Base-by-base conservation (phyloP, 225 moss, liverwort and hornwort genomes). In the Polytrichum commune region DNA sequence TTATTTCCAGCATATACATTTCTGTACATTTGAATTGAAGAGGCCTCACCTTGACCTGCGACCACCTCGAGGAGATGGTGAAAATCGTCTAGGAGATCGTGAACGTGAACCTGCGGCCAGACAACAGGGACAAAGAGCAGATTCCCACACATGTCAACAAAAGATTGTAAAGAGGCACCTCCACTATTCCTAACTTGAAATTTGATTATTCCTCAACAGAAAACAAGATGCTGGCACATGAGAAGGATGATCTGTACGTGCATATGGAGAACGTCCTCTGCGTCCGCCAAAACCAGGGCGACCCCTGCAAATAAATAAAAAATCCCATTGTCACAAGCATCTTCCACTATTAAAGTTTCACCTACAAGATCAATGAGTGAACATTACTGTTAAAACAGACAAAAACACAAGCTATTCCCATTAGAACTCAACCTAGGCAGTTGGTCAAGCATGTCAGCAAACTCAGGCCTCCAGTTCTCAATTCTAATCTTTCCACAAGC, bases 201-300 rank as follows among this genome's bases (percentile, higher is more conserved):
- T 6, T 58, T 5, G 1, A 24, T 20, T 23, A 7, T 22, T 58
- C 58, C 22, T 6, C n/a, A 58, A 58, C 46, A 46, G 46, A 46
- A 38, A 13, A 16, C 46, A 46, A 10, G 13, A 46, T 46, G 46
- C 46, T 46, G 46, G 4, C 16, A 46, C 22, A 71, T 4, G 28
- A n/a, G 16, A 53, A 67, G 64, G 13, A 72, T 66, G 73, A 35
- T 58, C 22, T 63, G 70, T 81, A 90, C 90, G 91, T 80, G 88
- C 88, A 69, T 85, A 90, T 9, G 93, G 91, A 20, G 93, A 90
- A 29, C 79, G 77, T 20, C 82, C 82, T 71, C 81, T 85, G 68
- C 88, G 88, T 1, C 93, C 82, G 29, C 73, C 88, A 73, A 90
- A 91, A 27, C 92, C 92, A 79, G 80, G 86, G 38, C 92, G 88